A percentile compares a stretch with the other conserved stretches of the same genome.
Conservation (phyloP, 1,284 basidiomycete species). For the Cronartium quercuum region DNA sequence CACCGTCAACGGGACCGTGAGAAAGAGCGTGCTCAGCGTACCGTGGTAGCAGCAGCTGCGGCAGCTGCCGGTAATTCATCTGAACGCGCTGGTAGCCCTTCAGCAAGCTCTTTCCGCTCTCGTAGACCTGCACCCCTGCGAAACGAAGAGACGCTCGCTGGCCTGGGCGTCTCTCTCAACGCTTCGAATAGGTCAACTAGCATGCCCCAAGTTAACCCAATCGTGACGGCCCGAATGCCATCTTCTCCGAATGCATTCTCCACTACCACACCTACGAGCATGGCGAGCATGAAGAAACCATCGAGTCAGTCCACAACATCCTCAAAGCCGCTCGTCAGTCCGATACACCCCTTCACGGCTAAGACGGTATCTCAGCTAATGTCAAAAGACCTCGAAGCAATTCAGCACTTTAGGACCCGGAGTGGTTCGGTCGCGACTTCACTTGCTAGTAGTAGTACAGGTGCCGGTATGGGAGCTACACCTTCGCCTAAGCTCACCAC, state of each 20-base stretch:
- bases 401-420: slow-evolving; percentile 21
- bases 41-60: neutral
- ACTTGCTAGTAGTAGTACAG: neutral
- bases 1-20: slow-evolving; percentile 16
- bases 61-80: neutral
- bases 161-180: neutral
- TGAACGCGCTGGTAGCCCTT: neutral
- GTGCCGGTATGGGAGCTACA: neutral
- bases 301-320: neutral
- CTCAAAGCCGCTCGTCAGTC: slow-evolving; percentile 21
- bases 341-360: slow-evolving; percentile 11
- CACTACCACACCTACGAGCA: neutral
- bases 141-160: slow-evolving; percentile 13
- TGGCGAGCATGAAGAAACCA: neutral
- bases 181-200: neutral
- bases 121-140: neutral
- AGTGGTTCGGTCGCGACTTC: neutral
- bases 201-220: slow-evolving; percentile 1
- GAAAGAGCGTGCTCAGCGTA: slow-evolving; percentile 21
- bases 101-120: neutral
- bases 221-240: neutral
- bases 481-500: neutral
- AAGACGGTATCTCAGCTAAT: slow-evolving; percentile 27
- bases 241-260: neutral
- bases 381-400: slow-evolving; percentile 35